Evolutionary conservation across 805 yeast species (phyloP).

Genomic region (Lipomyces lipofer): DNA sequence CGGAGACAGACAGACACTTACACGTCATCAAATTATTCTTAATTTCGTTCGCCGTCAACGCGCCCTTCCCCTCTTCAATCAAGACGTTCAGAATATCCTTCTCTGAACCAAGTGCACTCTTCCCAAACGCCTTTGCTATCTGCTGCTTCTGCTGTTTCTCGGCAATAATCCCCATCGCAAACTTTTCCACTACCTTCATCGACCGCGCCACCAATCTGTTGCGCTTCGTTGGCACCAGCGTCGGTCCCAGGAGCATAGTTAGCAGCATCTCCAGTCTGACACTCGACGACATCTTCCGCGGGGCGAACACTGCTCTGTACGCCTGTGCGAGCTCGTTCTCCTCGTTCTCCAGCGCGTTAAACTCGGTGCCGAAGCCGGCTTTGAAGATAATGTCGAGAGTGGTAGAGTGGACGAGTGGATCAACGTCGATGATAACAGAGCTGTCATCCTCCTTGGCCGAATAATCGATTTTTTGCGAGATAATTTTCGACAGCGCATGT

Average conservation of each 20-base stretch:
- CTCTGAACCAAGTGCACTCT: constrained; percentile 5
- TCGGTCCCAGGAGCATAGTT: constrained; percentile 4
- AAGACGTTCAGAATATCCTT: constrained; percentile 18
- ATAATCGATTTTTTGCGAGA: constrained; percentile 7
- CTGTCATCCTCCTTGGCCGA: background rate
- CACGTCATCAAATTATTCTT: constrained; percentile 23
- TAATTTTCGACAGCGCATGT: background rate
- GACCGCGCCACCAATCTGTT: constrained; percentile 4
- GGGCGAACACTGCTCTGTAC: constrained; percentile 12
- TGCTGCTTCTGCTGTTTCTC: constrained; percentile 23
- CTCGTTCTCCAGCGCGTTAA: constrained; percentile 15
- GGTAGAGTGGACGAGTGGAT: constrained; percentile 13
- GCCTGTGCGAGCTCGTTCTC: constrained; percentile 18
- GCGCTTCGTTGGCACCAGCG: constrained; percentile 9
- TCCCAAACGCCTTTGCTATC: constrained; percentile 20
- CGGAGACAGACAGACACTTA: too few species aligned
- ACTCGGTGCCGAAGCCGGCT: constrained; percentile 26
- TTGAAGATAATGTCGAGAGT: constrained; percentile 25
- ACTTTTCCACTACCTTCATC: background rate
- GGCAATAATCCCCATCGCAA: constrained; percentile 8
- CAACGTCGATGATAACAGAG: constrained; percentile 4
- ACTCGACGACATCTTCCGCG: background rate
- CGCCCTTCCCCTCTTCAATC: constrained; percentile 14
- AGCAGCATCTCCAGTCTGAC: background rate
- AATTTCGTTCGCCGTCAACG: constrained; percentile 17